phyloP scores from a whole-genome alignment of 768 basidiomycete species.

The Sporobolomyces phaffii region DNA sequence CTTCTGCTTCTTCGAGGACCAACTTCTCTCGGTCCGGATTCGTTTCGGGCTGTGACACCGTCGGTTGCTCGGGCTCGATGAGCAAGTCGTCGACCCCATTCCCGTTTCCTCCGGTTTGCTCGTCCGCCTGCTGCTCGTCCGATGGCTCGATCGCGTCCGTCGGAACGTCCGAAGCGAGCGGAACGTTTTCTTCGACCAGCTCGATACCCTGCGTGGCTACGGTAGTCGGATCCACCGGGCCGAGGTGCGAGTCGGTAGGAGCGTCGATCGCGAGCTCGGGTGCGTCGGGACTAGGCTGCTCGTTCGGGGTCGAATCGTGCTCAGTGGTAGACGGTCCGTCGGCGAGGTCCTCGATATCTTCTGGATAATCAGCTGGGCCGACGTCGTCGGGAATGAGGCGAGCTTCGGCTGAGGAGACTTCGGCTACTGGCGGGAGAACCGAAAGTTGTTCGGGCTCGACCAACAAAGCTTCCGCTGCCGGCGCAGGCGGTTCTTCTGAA shows the following conservation, averaged over 20 bases:
- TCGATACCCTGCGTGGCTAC: background rate
- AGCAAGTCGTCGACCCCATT: background rate
- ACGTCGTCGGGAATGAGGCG: background rate
- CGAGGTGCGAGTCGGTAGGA: background rate
- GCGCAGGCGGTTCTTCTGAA: too few relatives aligned
- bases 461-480: too few relatives aligned
- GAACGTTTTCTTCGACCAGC: slow-evolving; percentile 1
- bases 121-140: too few relatives aligned
- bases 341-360: slow-evolving; percentile 6
- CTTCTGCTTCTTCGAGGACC: background rate
- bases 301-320: too few relatives aligned
- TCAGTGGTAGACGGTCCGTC: too few relatives aligned
- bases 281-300: too few relatives aligned
- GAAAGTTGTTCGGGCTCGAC: background rate
- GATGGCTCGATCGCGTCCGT: background rate
- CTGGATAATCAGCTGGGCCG: slow-evolving; percentile 1
- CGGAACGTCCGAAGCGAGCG: background rate
- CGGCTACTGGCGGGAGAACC: background rate
- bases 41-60: background rate
- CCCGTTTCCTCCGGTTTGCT: too few relatives aligned
- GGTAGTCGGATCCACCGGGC: too few relatives aligned
- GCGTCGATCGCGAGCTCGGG: background rate
- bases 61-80: background rate
- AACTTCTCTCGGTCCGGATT: background rate
- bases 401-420: background rate